Base-by-base conservation (phyloP, 2,329 filamentous ascomycete species). In the Penicillium janthinellum region DNA sequence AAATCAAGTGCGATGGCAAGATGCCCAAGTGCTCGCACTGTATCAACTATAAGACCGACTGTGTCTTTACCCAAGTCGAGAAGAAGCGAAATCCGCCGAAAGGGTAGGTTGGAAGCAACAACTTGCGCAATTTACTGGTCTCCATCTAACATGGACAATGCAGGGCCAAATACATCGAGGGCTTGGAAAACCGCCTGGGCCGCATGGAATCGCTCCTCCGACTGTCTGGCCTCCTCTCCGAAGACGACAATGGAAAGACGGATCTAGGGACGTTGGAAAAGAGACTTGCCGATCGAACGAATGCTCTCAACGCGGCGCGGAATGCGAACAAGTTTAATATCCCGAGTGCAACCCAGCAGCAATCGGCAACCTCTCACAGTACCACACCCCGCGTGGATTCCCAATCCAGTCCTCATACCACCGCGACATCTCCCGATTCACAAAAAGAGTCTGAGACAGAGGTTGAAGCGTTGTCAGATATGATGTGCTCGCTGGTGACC, bases 71-170 rank as follows among this genome's bases (percentile, higher is more conserved):
- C 0, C 92, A 96, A 75, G 93, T 98, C 39, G 95, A 99, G 81
- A 99, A 99, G 87, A 99, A 99, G 84, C 86, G 95, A 60, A 95
- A 90, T 76, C 94, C 95, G 55, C 95, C 94, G 1, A 99, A 98
- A 83, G 94, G 95, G 92, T 96, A 84, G 66, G 85, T 75, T 42
- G 17, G 11, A 11, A 35, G 7, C 10, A 5, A 5, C 22, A 4
- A 38, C 22, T n/a, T 11, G 6, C 11, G 1, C 4, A 7, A 15
- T 35, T 28, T n/a, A 20, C 14, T 2, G 17, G 15, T 35, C 35
- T 31, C 37, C 22, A 31, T 62, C 65, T 72, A 58, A 71, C 62
- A 17, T 17, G 31, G 14, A 22, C 42, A 8, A 54, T 53, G 25
- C 66, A 96, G 92, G 60, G 95, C 95, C 56, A 98, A 98, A 78